Base-by-base conservation (phyloP, 192 early-diverging fungal species). In the Backusella luteola region DNA sequence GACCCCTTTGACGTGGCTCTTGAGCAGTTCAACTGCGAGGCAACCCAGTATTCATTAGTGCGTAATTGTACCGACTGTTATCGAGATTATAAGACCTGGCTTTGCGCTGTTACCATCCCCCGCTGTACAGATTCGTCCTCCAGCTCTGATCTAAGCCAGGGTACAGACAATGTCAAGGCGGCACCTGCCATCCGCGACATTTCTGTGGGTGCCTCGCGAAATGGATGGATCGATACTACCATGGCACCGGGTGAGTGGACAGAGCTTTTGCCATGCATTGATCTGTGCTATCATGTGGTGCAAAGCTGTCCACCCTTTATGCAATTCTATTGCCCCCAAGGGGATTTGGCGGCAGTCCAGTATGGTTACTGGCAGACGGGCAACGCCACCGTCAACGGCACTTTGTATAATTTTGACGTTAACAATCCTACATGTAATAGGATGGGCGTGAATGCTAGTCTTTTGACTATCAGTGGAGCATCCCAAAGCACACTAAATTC, bases 301-400 rank as follows among this genome's bases (percentile, higher is more conserved):
- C 86, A 86, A 76, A 86, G 87, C 59, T 90, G 89, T 80, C 89
- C 89, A 34, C 82, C 84, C 26, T 86, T 82, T 69, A 69, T 90
- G 53, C 74, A 81, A 36, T 90, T 90, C 70, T 81, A 66, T 56
- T 90, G 89, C 70, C 89, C 89, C 1, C 63, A 69, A 11, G 83
- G 79, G 52, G 82, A 85, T 66, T 67, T 85, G n/a, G 84, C 78
- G 11, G 2, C 56, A 2, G 69, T 77, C 1, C 73, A 79, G 44
- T 79, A 79, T 73, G 77, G 80, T 49, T 81, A 79, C 67, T 72
- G 73, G 77, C 78, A 79, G 53, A 79, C 41, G 23, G 72, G 72
- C 9, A n/a, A 17, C 6, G 63, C 67, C 6, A 29, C 19, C 8
- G 29, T 46, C 3, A 76, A 76, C 14, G 73, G 68, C 6, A 76